Conservation (phyloP, 192 early-diverging fungal species). For the Backusella australiensis region DNA sequence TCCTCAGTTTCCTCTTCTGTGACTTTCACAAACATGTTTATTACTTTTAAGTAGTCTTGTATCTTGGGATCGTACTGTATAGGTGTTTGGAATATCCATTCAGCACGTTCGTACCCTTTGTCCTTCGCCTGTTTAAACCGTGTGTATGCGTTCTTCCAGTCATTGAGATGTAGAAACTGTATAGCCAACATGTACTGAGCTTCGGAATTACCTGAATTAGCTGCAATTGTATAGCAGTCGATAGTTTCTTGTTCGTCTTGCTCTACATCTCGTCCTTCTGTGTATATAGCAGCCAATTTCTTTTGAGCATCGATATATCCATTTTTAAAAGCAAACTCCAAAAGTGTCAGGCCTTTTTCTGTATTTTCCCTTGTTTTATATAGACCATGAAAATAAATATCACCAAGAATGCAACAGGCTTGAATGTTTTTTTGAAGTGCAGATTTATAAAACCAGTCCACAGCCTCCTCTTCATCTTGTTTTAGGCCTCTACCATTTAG, state of each 20-base stretch:
- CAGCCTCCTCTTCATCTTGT: neutral
- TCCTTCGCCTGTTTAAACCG: neutral
- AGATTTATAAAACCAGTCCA: neutral
- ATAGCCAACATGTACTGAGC: neutral
- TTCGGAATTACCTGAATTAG: neutral
- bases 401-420: neutral
- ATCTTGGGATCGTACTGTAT: neutral
- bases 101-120: neutral
- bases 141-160: neutral
- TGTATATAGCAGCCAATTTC: neutral
- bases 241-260: neutral
- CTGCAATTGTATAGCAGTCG: neutral
- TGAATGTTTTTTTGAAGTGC: neutral
- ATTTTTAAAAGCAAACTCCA: neutral
- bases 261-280: neutral
- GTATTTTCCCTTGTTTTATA: neutral
- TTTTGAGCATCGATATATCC: neutral
- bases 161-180: neutral
- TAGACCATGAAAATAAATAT: neutral
- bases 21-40: neutral
- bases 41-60: neutral
- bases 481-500: neutral
- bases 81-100: neutral
- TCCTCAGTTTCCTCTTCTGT: neutral
- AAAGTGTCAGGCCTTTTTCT: neutral